A percentile compares a stretch with the other conserved stretches of the same genome.
phyloP scores from a whole-genome alignment of 805 yeast genomes.

The Scheffersomyces stipitis region DNA sequence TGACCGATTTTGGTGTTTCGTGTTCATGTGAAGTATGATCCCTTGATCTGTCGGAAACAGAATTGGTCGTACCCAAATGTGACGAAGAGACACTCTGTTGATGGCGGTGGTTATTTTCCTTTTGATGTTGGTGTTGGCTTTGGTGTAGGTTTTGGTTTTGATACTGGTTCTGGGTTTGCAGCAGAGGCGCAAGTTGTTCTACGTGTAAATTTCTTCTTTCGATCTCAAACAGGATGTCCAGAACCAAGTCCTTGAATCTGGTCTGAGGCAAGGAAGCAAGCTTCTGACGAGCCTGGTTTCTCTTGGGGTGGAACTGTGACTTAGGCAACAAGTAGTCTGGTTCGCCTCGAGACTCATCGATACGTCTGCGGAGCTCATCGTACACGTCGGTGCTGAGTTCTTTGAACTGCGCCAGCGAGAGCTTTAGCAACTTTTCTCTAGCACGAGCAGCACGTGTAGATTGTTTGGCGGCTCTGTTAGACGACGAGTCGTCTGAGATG shows the following conservation, averaged over 20 bases:
- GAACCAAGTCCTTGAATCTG: slow-evolving; percentile 85
- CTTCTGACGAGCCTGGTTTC: slow-evolving; percentile 94
- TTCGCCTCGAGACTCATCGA: slow-evolving; percentile 55
- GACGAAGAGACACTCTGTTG: background rate
- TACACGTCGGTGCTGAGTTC: slow-evolving; percentile 93
- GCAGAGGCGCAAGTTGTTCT: slow-evolving; percentile 11
- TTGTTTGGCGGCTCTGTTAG: too few relatives aligned
- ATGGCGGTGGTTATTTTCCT: background rate
- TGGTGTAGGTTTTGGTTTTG: background rate
- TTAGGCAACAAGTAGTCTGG: slow-evolving; percentile 69
- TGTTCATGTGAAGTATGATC: slow-evolving; percentile 15
- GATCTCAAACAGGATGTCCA: slow-evolving; percentile 85
- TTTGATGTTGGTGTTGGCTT: background rate
- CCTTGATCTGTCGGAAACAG: background rate
- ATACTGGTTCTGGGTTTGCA: slow-evolving; percentile 7
- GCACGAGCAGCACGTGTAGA: slow-evolving; percentile 76
- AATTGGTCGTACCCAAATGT: background rate
- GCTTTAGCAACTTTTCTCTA: slow-evolving; percentile 76
- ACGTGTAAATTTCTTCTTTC: slow-evolving; percentile 67
- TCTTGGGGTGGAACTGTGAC: slow-evolving; percentile 79
- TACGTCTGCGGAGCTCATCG: slow-evolving; percentile 86
- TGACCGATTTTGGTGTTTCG: slow-evolving; percentile 15
- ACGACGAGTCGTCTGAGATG: slow-evolving; percentile 45
- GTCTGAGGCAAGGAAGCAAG: slow-evolving; percentile 78
- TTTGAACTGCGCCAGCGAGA: slow-evolving; percentile 77